Percentiles rank a stretch among this genome's conserved stretches.
Conservation (phyloP, 2,329 filamentous ascomycete genomes). For the Curvularia eragrostidis region DNA sequence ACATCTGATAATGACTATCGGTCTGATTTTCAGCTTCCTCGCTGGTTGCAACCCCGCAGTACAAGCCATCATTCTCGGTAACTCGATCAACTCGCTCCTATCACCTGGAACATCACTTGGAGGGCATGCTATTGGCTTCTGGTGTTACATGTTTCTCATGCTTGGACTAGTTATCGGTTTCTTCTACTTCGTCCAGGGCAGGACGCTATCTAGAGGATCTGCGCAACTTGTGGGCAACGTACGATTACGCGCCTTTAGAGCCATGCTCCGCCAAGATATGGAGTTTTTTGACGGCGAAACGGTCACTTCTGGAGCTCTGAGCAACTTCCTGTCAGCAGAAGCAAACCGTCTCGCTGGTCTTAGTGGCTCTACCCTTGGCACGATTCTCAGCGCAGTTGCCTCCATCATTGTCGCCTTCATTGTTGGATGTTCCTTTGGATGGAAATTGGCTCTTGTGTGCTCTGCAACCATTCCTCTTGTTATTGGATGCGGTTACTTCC, state of each 20-base stretch:
- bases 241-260: slow-evolving; percentile 80
- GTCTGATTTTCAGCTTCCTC: slow-evolving; percentile 51
- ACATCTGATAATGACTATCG: slow-evolving; percentile 48
- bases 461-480: slow-evolving; percentile 79
- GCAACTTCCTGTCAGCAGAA: slow-evolving; percentile 69
- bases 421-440: slow-evolving; percentile 75
- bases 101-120: slow-evolving; percentile 64
- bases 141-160: slow-evolving; percentile 49
- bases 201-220: slow-evolving; percentile 64
- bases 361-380: slow-evolving; percentile 86
- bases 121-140: slow-evolving; percentile 68
- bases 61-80: slow-evolving; percentile 80
- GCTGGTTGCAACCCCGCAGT: slow-evolving; percentile 46
- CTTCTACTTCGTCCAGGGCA: slow-evolving; percentile 40
- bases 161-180: slow-evolving; percentile 35
- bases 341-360: slow-evolving; percentile 90
- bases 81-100: slow-evolving; percentile 77
- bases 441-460: slow-evolving; percentile 88
- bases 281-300: slow-evolving; percentile 89
- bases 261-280: slow-evolving; percentile 85
- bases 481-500: slow-evolving; percentile 80
- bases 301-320: slow-evolving; percentile 88
- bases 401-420: slow-evolving; percentile 78
- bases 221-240: slow-evolving; percentile 78
- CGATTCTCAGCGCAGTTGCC: slow-evolving; percentile 78